Base-by-base conservation (phyloP, 164 flowering plant species). In the Cinnamomum micranthum region DNA sequence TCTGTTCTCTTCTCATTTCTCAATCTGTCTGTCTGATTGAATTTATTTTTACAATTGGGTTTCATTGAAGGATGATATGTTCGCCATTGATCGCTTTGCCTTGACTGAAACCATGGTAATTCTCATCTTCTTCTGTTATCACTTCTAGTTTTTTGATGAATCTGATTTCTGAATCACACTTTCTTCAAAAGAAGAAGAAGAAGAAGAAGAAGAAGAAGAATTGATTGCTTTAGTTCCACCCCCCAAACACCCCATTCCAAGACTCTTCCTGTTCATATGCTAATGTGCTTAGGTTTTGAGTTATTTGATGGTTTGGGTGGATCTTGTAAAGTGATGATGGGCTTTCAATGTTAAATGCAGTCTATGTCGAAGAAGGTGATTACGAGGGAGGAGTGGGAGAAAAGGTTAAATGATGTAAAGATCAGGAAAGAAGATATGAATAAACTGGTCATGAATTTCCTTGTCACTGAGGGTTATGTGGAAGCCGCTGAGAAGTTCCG, bases 401-500 rank as follows among this genome's bases (percentile, higher is more conserved):
- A 91, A 79, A 91, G 84, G 82, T 94, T 93, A 25, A 87, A 79
- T 52, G 87, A 88, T 71, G 90, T 91, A 31, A 89, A 90, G 76
- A 82, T 91, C 55, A 86, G 88, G 85, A 91, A 92, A 81, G 98
- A 95, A 75, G 97, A 92, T 76, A 93, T 95, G 97, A 91, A 95
- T 83, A 91, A 87, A 68, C 83, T 93, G 78, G 98, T 95, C 76
- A 92, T 95, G 99, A 89, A 95, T 85, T 95, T 89, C 80, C 91
- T 95, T 71, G 97, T 93, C 50, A 95, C 95, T 1, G 98, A 95
- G 79, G 99, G 99, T 62, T 95, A 86, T 84, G 98, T 91, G 75
- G 99, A 95, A 75, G 84, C 84, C 6, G 86, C 86, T 12, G 95
- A 95, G 79, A 93, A 89, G 70, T 95, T 95, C 80, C 80, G 85